Conservation (phyloP, 1,284 basidiomycete genomes). For the Violaceomyces palustris region DNA sequence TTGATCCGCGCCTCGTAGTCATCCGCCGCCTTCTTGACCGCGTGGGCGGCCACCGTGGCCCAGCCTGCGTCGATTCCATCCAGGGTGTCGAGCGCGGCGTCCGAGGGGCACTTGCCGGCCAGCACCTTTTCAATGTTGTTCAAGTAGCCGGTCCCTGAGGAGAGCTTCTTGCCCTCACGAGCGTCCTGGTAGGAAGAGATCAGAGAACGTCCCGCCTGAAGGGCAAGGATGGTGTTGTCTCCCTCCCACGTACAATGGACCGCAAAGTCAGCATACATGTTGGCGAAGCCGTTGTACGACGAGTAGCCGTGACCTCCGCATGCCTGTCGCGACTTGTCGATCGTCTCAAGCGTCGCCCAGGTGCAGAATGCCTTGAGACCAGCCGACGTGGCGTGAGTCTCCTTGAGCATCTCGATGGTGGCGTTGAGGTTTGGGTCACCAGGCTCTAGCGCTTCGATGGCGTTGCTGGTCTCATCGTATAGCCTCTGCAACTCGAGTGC, state of each 20-base stretch:
- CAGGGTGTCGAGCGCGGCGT: slow-evolving; percentile 55
- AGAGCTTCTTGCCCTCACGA: slow-evolving; percentile 56
- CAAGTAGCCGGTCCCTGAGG: slow-evolving; percentile 56
- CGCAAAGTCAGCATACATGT: slow-evolving; percentile 58
- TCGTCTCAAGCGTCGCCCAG: slow-evolving; percentile 60
- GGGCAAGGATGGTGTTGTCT: slow-evolving; percentile 58
- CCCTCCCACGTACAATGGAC: slow-evolving; percentile 58
- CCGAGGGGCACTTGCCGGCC: slow-evolving; percentile 53
- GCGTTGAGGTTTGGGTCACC: slow-evolving; percentile 49
- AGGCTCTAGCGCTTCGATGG: slow-evolving; percentile 59
- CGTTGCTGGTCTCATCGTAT: slow-evolving; percentile 55
- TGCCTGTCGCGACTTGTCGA: slow-evolving; percentile 60
- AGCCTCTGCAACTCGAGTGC: slow-evolving; percentile 54
- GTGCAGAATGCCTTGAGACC: slow-evolving; percentile 63
- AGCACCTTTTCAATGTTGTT: slow-evolving; percentile 54
- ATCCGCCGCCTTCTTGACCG: slow-evolving; percentile 58
- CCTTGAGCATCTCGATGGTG: slow-evolving; percentile 58
- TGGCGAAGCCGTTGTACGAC: slow-evolving; percentile 59
- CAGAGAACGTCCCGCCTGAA: slow-evolving; percentile 59
- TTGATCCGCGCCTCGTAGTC: slow-evolving; percentile 56
- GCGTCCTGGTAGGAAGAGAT: slow-evolving; percentile 57
- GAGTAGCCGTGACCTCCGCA: slow-evolving; percentile 62
- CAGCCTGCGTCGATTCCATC: slow-evolving; percentile 57
- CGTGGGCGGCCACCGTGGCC: slow-evolving; percentile 58
- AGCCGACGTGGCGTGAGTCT: slow-evolving; percentile 60